Evolutionary conservation across 108 stramenopile species (phyloP), one percentile per base, ranked within the genome.

Genomic region (Cylindrotheca closterium): DNA sequence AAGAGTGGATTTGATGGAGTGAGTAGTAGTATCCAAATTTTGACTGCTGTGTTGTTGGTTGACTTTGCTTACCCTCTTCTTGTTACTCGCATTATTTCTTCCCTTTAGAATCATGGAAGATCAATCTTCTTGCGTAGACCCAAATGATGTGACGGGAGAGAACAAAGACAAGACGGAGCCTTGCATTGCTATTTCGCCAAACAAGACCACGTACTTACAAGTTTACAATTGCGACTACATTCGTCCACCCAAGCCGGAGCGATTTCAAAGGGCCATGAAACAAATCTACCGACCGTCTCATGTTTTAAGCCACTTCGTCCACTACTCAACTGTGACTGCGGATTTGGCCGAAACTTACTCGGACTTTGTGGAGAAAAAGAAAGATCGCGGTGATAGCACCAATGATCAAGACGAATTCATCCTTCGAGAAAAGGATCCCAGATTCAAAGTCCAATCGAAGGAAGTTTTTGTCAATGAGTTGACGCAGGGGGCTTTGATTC

Each of bases 151-250:
- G 19, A 65, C 51, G 31, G 30, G 50, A 15, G 69, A 66, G 47
- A 80, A 82, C 1, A 60, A 78, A 51, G 80, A 74, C 22, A 65
- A 63, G n/a, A 71, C 78, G 58, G 78, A 65, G 60, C 67, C 52
- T 53, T 68, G 60, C 53, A 57, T 84, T 12, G 60, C 62, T 28
- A 82, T 81, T 47, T 71, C 51, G 47, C 60, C 71, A 27, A 77
- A 82, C 30, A 68, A 64, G 19, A 42, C 37, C 7, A 86, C 86
- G 1, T 90, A 88, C 63, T 73, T 93, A 54, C 76, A 88, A 64
- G 79, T 84, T 15, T 90, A 93, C 60, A 93, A 93, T 66, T 93
- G 92, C 47, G 92, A 93, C 60, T 78, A 71, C 47, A 75, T 78
- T 51, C 80, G 74, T 23, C 70, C 75, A 31, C 92, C 92, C 0